Evolutionary conservation across 345 rosid genomes (phyloP).

Genomic region (Ricinus communis): DNA sequence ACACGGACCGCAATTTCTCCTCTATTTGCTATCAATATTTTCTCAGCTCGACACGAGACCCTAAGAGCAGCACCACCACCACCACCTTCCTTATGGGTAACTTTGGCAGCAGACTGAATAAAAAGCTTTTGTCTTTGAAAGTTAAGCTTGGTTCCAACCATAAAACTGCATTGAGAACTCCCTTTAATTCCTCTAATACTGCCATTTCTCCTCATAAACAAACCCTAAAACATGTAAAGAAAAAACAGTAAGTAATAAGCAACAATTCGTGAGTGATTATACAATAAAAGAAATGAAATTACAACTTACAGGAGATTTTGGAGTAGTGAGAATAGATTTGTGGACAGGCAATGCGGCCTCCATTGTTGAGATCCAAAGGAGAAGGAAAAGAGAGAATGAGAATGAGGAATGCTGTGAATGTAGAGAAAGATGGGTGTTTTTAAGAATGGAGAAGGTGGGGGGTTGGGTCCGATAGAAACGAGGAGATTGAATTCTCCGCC

Average conservation of each 20-base stretch:
- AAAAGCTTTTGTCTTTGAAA: slow-evolving; percentile 53
- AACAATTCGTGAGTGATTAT: background rate
- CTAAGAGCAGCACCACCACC: slow-evolving; percentile 49
- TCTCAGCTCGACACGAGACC: slow-evolving; percentile 64
- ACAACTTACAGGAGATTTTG: slow-evolving; percentile 58
- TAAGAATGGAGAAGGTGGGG: too few species aligned
- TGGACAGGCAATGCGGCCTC: slow-evolving; percentile 65
- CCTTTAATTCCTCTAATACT: slow-evolving; percentile 43
- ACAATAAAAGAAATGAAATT: background rate
- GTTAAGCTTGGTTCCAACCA: slow-evolving; percentile 51
- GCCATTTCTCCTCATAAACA: slow-evolving; percentile 41
- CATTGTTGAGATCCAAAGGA: slow-evolving; percentile 37
- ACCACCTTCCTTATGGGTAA: slow-evolving; percentile 19
- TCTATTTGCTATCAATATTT: slow-evolving; percentile 89
- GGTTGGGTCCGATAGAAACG: slow-evolving; percentile 42
- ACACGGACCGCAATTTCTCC: slow-evolving; percentile 98
- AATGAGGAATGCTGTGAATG: too few species aligned
- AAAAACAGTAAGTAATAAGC: background rate
- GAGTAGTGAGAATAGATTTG: slow-evolving; percentile 46
- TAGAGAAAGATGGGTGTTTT: too few species aligned
- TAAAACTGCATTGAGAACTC: slow-evolving; percentile 68
- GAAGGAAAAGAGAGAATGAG: background rate
- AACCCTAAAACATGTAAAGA: slow-evolving; percentile 36
- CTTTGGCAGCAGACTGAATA: slow-evolving; percentile 28
- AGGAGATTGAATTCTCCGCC: slow-evolving; percentile 54